Percentiles rank a stretch among this genome's conserved stretches.
phyloP scores from a whole-genome alignment of 805 yeast species.

The Wickerhamiella azymoides region DNA sequence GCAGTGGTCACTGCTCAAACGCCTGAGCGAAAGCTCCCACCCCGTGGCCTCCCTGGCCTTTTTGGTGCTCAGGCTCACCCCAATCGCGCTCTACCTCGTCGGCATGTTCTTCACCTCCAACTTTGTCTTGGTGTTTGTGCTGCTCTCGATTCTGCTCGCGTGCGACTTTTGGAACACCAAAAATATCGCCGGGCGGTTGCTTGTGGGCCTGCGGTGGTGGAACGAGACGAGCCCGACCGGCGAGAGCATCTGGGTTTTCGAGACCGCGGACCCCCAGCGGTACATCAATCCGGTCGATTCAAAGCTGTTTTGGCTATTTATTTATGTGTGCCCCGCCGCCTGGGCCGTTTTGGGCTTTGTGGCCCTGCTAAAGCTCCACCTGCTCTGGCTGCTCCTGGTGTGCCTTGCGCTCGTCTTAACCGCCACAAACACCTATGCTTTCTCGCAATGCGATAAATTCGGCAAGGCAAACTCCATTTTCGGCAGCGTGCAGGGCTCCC shows the following conservation, averaged over 20 bases:
- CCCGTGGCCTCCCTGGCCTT: conserved; percentile 63
- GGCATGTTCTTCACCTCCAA: conserved; percentile 47
- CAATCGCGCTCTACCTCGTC: conserved; percentile 52
- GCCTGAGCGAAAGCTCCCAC: conserved; percentile 59
- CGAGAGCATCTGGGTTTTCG: conserved; percentile 74
- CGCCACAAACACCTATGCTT: conserved; percentile 74
- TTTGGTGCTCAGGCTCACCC: conserved; percentile 45
- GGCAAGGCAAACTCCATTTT: conserved; percentile 63
- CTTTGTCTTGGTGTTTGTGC: conserved; percentile 60
- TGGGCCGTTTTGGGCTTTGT: conserved; percentile 67
- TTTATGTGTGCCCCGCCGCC: conserved; percentile 58
- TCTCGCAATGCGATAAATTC: conserved; percentile 83
- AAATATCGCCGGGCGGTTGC: conserved; percentile 74
- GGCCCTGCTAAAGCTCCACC: conserved; percentile 65
- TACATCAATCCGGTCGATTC: conserved; percentile 84
- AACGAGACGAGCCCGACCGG: conserved; percentile 61
- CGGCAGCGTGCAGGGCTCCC: conserved; percentile 21
- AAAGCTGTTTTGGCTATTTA: conserved; percentile 69
- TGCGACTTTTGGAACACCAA: conserved; percentile 92
- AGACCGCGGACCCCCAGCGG: conserved; percentile 53
- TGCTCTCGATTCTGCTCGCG: conserved; percentile 59
- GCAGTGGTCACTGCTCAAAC: conserved; percentile 28
- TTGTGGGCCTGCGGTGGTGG: conserved; percentile 94
- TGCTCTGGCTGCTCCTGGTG: conserved; percentile 36
- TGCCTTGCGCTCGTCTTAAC: conserved; percentile 58